Evolutionary conservation across 1,284 basidiomycete genomes (phyloP).

Genomic region (Cryptococcus sp.): DNA sequence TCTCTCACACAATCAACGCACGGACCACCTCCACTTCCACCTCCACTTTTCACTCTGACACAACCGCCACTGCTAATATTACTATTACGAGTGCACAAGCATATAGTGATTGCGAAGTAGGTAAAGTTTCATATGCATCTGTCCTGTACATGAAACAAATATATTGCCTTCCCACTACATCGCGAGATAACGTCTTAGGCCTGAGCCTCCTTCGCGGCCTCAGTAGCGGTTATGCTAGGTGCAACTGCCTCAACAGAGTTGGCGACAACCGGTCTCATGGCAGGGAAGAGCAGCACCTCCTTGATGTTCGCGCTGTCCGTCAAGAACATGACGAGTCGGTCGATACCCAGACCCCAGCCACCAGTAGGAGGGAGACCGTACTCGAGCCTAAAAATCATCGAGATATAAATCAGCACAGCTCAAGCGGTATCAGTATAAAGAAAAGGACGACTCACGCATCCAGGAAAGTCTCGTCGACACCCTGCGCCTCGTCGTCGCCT

Average conservation of each 20-base stretch:
- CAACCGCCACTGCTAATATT: no score
- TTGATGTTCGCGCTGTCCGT: conserved; percentile 77
- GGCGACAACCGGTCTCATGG: conserved; percentile 52
- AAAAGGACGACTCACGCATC: conserved; percentile 67
- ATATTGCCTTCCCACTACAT: background rate
- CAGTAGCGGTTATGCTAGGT: conserved; percentile 37
- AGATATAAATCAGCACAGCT: no score
- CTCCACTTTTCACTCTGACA: no score
- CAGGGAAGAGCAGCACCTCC: conserved; percentile 57
- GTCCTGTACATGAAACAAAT: no score
- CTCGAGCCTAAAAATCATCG: conserved; percentile 67
- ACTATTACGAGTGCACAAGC: no score
- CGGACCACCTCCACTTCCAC: no score
- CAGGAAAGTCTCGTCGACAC: conserved; percentile 90
- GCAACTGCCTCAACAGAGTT: conserved; percentile 36
- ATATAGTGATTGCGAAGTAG: no score
- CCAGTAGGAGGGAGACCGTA: conserved; percentile 97
- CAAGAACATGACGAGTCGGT: conserved; percentile 94
- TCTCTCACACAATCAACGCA: no score
- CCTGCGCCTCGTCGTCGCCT: conserved; percentile 97
- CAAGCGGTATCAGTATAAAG: background rate
- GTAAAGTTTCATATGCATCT: no score
- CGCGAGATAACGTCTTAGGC: background rate
- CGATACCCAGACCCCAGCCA: conserved; percentile 93
- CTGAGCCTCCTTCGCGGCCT: conserved; percentile 36